Percentiles rank a stretch among this genome's conserved stretches.
phyloP scores from a whole-genome alignment of 208 protist species.

The Trypanosoma melophagium region DNA sequence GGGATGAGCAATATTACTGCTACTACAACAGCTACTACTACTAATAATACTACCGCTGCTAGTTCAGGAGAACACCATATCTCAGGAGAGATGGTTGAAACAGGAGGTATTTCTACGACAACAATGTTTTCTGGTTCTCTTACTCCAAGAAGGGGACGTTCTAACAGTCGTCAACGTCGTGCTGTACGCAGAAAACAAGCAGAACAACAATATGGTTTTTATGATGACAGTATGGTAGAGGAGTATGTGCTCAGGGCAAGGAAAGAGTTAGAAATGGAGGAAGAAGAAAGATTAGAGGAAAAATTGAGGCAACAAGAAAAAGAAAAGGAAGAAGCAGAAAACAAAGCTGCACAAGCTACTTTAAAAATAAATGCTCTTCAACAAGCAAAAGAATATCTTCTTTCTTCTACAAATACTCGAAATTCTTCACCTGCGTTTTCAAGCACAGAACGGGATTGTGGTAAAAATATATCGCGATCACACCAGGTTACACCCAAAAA shows the following conservation, averaged over 20 bases:
- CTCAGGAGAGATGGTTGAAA: too few relatives aligned
- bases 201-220: constrained; percentile 82
- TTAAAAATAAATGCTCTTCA: constrained; percentile 60
- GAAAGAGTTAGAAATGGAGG: constrained; percentile 45
- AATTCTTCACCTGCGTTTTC: constrained; percentile 32
- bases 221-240: constrained; percentile 90
- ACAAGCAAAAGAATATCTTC: constrained; percentile 74
- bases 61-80: too few relatives aligned
- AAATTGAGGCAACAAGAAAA: constrained; percentile 41
- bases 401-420: constrained; percentile 48
- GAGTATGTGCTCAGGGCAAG: constrained; percentile 70
- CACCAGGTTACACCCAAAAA: background rate
- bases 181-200: constrained; percentile 68
- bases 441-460: constrained; percentile 1
- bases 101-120: background rate
- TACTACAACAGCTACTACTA: constrained; percentile 10
- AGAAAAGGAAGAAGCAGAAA: constrained; percentile 49
- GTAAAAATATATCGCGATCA: background rate
- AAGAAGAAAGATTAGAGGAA: constrained; percentile 35
- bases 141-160: constrained; percentile 48
- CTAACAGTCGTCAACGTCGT: constrained; percentile 79
- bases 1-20: constrained; percentile 11
- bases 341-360: constrained; percentile 37
- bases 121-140: constrained; percentile 26
- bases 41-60: background rate